Evolutionary conservation across 495 filamentous ascomycete genomes (phyloP), one percentile per base, ranked within the genome.

Genomic region (Xylaria venustula): DNA sequence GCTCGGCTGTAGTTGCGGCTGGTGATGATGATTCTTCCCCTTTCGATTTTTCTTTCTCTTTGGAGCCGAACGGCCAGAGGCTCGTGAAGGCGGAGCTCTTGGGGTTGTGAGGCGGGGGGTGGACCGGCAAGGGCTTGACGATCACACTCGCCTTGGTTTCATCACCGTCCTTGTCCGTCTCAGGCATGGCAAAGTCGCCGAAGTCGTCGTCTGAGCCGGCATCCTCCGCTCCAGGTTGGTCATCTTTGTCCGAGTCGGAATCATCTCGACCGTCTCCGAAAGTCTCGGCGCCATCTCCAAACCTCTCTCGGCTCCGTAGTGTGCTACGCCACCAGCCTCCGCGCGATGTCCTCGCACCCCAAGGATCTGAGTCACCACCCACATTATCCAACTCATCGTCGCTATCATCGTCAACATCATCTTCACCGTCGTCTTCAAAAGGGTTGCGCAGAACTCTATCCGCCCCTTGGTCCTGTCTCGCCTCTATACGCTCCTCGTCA

Each of bases 121-220:
- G 76, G 20, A 82, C 68, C 0, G 79, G 71, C 14, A 77, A 69
- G 1, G 79, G 79, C 63, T 81, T 81, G 57, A 79, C 67, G 3
- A 82, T 77, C 7, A 75, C 77, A 12, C 72, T 54, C 5, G 61
- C 63, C 15, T 64, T 71, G 26, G 52, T 60, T 37, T 66, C 57
- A 50, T 62, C 54, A 36, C 50, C 60, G 8, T 62, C 67, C 56
- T 68, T 71, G 15, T 71, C 71, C 14, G 74, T 77, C 64, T 81
- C 79, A 50, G 78, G 74, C 76, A 82, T 80, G 67, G 78, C 78
- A 63, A 82, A 82, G 55, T 81, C 80, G 14, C 78, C 79, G 65
- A 80, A 81, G 59, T 81, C 79, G 49, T 80, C 79, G 34, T 78
- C 79, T 2, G 77, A 75, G 7, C 78, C 78, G 11, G 5, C 30